Evolutionary conservation across 176 grass and related monocot species (phyloP).

Genomic region (Oryza brachyantha): DNA sequence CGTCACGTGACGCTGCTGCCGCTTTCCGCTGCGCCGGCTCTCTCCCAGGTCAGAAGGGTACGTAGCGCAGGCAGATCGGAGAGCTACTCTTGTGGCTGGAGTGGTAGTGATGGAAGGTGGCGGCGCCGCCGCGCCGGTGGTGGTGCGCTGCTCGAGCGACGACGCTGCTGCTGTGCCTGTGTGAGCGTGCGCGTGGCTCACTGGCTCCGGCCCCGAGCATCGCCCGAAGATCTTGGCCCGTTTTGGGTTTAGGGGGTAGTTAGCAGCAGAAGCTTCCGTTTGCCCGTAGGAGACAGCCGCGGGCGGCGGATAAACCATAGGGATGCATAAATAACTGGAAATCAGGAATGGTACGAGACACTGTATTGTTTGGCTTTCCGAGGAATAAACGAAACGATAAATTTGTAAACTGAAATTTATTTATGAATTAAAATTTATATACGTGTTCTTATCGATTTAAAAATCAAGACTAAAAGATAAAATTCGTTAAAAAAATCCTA

Average conservation of each 20-base stretch:
- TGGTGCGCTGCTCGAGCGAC: neutral
- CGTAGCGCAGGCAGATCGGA: neutral
- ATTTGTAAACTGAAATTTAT: too few relatives aligned
- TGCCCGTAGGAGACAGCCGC: neutral
- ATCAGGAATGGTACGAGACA: too few relatives aligned
- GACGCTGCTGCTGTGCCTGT: neutral
- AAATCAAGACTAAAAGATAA: too few relatives aligned
- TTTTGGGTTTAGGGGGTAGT: neutral
- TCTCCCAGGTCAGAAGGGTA: neutral
- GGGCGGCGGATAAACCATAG: neutral
- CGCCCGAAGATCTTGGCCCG: neutral
- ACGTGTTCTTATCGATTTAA: too few relatives aligned
- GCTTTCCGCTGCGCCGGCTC: neutral
- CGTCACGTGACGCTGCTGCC: slow-evolving; percentile 22
- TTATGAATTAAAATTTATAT: too few relatives aligned
- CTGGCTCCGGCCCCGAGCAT: neutral
- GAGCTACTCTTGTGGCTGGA: too few relatives aligned
- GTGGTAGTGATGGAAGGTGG: too few relatives aligned
- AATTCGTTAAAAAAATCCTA: too few relatives aligned
- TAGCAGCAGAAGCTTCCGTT: neutral
- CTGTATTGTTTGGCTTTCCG: too few relatives aligned
- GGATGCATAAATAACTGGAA: too few relatives aligned
- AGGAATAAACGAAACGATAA: too few relatives aligned
- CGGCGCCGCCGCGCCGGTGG: neutral
- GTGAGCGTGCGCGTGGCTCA: too few relatives aligned